Evolutionary conservation across 805 yeast genomes (phyloP).

Genomic region (Wickerhamiella musiphila): DNA sequence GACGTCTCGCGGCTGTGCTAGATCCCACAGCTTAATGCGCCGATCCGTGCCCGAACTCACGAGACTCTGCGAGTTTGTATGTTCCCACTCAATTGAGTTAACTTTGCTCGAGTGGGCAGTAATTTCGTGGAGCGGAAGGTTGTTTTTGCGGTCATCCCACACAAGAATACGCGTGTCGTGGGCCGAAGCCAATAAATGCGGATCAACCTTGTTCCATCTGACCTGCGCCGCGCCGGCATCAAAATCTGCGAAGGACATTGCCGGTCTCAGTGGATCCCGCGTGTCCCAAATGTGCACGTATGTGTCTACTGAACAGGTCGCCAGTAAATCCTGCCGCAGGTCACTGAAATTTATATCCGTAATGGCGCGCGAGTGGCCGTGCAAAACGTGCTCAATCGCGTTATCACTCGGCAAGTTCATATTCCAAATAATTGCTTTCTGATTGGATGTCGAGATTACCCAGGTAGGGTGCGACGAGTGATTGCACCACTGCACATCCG

Average conservation of each 20-base stretch:
- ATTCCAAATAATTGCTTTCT: constrained; percentile 92
- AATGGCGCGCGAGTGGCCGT: constrained; percentile 82
- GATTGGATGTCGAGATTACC: constrained; percentile 89
- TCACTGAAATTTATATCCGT: constrained; percentile 93
- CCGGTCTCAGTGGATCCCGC: constrained; percentile 56
- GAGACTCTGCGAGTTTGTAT: constrained; percentile 38
- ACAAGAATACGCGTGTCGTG: constrained; percentile 67
- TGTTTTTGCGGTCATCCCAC: constrained; percentile 82
- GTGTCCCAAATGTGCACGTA: constrained; percentile 82
- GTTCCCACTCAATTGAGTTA: constrained; percentile 74
- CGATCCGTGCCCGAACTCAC: constrained; percentile 78
- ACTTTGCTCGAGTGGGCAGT: constrained; percentile 72
- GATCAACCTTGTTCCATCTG: constrained; percentile 72
- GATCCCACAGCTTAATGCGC: constrained; percentile 63
- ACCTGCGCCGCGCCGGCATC: constrained; percentile 88
- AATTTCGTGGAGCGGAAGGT: constrained; percentile 49
- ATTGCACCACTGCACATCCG: constrained; percentile 97
- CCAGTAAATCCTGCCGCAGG: constrained; percentile 64
- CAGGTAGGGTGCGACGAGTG: constrained; percentile 71
- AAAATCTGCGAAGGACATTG: constrained; percentile 79
- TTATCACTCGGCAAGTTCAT: constrained; percentile 47
- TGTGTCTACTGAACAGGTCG: constrained; percentile 88
- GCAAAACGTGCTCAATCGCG: constrained; percentile 77
- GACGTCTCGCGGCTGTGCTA: too few relatives aligned
- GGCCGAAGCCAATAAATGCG: constrained; percentile 64